Evolutionary conservation across 2,329 filamentous ascomycete genomes (phyloP).

Genomic region (Fusarium torulosum): DNA sequence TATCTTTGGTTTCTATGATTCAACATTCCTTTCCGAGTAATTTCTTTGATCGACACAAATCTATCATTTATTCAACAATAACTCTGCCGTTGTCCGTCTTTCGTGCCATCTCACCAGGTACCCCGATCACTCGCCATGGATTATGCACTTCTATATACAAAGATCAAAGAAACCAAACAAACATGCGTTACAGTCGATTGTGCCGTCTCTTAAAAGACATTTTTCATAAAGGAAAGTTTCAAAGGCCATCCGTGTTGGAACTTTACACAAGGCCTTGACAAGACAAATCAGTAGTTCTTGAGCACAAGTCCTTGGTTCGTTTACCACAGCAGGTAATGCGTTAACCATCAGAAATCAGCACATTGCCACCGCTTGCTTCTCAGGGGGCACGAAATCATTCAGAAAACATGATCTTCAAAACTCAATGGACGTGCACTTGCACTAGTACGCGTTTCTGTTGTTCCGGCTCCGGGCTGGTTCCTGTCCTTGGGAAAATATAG

Average conservation of each 20-base stretch:
- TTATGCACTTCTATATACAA: slow-evolving; percentile 2
- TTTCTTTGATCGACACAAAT: not conserved
- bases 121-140: not conserved
- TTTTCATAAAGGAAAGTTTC: not conserved
- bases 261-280: not conserved
- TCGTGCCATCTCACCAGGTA: not conserved
- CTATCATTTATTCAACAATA: not conserved
- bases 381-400: not conserved
- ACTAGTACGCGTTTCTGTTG: not conserved
- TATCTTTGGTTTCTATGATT: not conserved
- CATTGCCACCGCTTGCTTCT: not conserved
- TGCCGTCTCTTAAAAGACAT: not conserved
- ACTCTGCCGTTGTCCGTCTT: not conserved
- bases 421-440: not conserved
- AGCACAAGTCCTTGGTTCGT: slow-evolving; percentile 5
- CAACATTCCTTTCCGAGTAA: not conserved
- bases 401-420: not conserved
- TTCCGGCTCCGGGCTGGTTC: slow-evolving; percentile 4
- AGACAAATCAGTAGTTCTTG: too few species aligned
- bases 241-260: not conserved
- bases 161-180: not conserved
- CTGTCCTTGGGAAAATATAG: slow-evolving; percentile 9
- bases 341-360: not conserved
- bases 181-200: slow-evolving; percentile 5
- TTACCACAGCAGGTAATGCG: not conserved